Conservation (phyloP, 371 early-diverging fungal genomes). For the Mucor lusitanicus region DNA sequence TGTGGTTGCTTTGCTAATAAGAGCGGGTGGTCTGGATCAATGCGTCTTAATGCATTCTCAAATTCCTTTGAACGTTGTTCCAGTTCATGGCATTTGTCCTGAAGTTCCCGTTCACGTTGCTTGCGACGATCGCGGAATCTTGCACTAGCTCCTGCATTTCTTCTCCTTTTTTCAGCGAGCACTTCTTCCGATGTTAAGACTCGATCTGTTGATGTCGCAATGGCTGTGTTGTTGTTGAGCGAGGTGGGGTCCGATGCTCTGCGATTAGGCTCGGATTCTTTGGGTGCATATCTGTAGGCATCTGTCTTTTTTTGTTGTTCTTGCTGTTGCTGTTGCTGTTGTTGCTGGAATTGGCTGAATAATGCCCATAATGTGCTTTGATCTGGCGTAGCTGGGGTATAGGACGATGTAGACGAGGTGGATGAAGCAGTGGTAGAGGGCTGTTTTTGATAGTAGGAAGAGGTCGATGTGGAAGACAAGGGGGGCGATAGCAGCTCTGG, state of each 20-base stretch:
- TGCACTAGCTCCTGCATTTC: conserved; percentile 61
- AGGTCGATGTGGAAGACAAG: background rate
- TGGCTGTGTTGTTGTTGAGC: background rate
- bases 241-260: conserved; percentile 10
- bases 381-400: conserved; percentile 14
- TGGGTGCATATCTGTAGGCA: background rate
- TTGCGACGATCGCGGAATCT: conserved; percentile 63
- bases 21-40: conserved; percentile 32
- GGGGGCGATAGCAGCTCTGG: conserved; percentile 6
- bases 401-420: background rate
- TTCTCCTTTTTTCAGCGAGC: conserved; percentile 60
- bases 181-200: conserved; percentile 37
- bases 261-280: background rate
- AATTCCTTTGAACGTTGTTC: conserved; percentile 50
- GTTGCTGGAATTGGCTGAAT: conserved; percentile 14
- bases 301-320: background rate
- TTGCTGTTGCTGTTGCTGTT: background rate
- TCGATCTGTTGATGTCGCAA: background rate
- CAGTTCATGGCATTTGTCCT: conserved; percentile 49
- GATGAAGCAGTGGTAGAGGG: background rate
- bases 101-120: conserved; percentile 57
- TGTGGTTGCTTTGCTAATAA: background rate
- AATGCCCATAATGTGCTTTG: conserved; percentile 17
- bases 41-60: conserved; percentile 34
- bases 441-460: background rate